A percentile compares a stretch with the other conserved stretches of the same genome.
These are phyloP conservation scores for Nemania serpens DNA, from an alignment of 2,329 filamentous ascomycete genomes.

Conservation along the genomic window DNA sequence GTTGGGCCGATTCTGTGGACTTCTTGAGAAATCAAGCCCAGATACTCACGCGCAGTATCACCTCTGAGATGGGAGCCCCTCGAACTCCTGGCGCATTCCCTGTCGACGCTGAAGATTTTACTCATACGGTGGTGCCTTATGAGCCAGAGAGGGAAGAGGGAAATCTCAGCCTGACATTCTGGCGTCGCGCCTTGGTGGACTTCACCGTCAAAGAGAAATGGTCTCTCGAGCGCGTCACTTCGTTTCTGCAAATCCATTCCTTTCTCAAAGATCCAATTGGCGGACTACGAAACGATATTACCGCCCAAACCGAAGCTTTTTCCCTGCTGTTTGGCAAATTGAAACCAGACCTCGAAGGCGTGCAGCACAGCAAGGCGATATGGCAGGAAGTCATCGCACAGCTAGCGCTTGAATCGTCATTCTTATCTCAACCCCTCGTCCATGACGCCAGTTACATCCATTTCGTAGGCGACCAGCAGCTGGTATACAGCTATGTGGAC, in stretches of 20 bases:
- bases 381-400: conserved; percentile 8
- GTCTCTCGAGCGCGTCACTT: conserved; percentile 8
- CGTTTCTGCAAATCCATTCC: conserved; percentile 14
- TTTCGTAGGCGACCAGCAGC: conserved; percentile 13
- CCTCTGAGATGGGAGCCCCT: conserved; percentile 11
- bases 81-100: conserved; percentile 8
- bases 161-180: conserved; percentile 17
- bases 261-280: conserved; percentile 17
- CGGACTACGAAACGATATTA: conserved; percentile 6
- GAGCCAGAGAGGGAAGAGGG: conserved; percentile 11
- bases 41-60: conserved; percentile 2
- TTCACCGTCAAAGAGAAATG: conserved; percentile 5
- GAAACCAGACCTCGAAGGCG: conserved; percentile 2
- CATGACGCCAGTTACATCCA: conserved; percentile 7
- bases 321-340: conserved; percentile 6
- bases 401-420: conserved; percentile 11
- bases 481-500: conserved; percentile 19
- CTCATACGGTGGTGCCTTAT: conserved; percentile 10
- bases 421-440: conserved; percentile 4
- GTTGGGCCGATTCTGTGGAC: conserved; percentile 7
- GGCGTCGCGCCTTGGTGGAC: conserved; percentile 13
- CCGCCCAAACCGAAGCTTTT: conserved; percentile 2
- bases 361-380: background rate
- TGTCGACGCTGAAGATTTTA: background rate
- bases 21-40: conserved; percentile 11